Evolutionary conservation across 2,329 filamentous ascomycete genomes (phyloP), one percentile per base, ranked within the genome.

Genomic region (Escovopsis weberi): DNA sequence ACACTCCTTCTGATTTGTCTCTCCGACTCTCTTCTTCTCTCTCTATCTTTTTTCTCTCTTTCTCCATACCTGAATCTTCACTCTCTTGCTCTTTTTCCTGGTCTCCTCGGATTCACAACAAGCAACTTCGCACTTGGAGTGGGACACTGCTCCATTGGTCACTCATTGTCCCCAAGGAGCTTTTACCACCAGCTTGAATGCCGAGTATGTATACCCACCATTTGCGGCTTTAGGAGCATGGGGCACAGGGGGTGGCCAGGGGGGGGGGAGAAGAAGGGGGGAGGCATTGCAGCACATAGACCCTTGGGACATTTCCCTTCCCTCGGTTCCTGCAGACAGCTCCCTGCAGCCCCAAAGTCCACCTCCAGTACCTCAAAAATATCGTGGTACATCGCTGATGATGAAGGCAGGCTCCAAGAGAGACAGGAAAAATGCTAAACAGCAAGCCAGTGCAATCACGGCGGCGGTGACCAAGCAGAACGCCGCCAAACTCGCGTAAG

Each of bases 341-440:
- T 10, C 38, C 28, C 26, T 23, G 12, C 11, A 18, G n/a, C 37
- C 19, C 10, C 19, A 12, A 7, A 15, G 4, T 23, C 37, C 4
- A 12, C 37, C 11, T 12, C 18, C 19, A 12, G n/a, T 7, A 6
- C 4, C 33, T 12, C 33, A 34, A 37, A 6, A 10, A 30, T 30
- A 30, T 30, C 6, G 28, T 10, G 6, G 10, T 30, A 10, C 28
- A 30, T 30, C 28, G 30, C 38, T 40, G 30, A 40, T 15, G 12
- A 33, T 23, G 38, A 30, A 12, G 9, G n/a, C 33, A 46, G 44
- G 37, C 44, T 37, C 41, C 28, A 46, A 71, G 64, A 73, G 71
- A 58, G 62, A 69, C 53, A 69, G 62, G 58, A 74, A 71, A 61
- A 61, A 72, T 70, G 69, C 64, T 56, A 72, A 65, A 67, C 68